These are phyloP conservation scores for Aureobasidium zeae DNA, from an alignment of 2,329 filamentous ascomycete genomes.

Conservation along the genomic window DNA sequence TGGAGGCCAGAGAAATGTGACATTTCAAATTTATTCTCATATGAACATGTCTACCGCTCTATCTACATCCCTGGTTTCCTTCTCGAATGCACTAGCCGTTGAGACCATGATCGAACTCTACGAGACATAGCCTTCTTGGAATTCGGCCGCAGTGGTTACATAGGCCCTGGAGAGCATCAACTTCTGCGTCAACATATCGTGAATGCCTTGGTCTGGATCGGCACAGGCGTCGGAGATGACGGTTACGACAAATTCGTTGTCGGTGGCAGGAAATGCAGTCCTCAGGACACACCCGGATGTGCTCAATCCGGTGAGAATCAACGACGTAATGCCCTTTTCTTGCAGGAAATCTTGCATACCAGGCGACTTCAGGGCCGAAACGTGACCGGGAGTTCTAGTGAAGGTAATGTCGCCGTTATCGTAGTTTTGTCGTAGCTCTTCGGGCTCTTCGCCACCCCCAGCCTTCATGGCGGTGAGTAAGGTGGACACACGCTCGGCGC, in stretches of 20 bases:
- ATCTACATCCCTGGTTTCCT: too few species aligned
- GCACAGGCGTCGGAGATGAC: neutral
- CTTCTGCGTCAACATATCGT: neutral
- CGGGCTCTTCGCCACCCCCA: slow-evolving; percentile 14
- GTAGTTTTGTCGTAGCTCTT: slow-evolving; percentile 13
- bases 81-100: too few species aligned
- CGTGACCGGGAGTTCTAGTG: slow-evolving; percentile 20
- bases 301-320: slow-evolving; percentile 20
- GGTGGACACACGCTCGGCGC: slow-evolving; percentile 14
- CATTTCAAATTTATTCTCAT: too few species aligned
- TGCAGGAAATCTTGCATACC: slow-evolving; percentile 22
- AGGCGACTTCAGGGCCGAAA: slow-evolving; percentile 25
- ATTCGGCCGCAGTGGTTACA: neutral
- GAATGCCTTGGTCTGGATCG: neutral
- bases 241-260: neutral
- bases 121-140: neutral
- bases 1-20: too few species aligned
- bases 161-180: neutral
- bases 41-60: too few species aligned
- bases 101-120: too few species aligned
- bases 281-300: neutral
- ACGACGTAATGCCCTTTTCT: slow-evolving; percentile 20
- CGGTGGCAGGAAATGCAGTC: neutral
- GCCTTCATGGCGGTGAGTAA: slow-evolving; percentile 17
- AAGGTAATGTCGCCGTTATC: slow-evolving; percentile 21